Conservation (phyloP, 192 early-diverging fungal species). For the Rhizophagus sp. region DNA sequence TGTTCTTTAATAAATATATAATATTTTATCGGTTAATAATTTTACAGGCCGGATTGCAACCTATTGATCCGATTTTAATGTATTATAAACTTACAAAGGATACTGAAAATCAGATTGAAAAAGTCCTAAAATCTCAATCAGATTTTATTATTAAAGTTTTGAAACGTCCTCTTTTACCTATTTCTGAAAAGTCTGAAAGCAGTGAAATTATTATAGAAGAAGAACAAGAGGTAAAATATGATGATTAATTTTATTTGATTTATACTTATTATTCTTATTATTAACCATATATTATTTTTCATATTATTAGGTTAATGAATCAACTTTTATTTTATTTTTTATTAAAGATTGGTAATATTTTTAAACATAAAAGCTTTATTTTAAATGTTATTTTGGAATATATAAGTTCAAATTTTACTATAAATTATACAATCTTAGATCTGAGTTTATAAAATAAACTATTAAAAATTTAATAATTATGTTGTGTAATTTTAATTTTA, state of each 20-base stretch:
- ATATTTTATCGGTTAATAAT: neutral
- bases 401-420: too few species aligned
- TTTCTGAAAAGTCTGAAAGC: conserved; percentile 35
- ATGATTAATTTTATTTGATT: neutral
- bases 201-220: conserved; percentile 76
- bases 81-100: conserved; percentile 80
- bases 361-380: too few species aligned
- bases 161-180: conserved; percentile 64
- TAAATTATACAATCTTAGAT: too few species aligned
- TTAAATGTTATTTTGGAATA: too few species aligned
- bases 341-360: conserved; percentile 42
- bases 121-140: conserved; percentile 68
- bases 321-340: conserved; percentile 75
- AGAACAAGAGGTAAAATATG: conserved; percentile 69
- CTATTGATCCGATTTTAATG: conserved; percentile 87
- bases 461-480: too few species aligned
- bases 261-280: neutral
- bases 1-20: neutral
- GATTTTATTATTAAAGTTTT: conserved; percentile 72
- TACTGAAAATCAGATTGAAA: conserved; percentile 63
- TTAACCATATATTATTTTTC: conserved; percentile 19
- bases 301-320: conserved; percentile 58
- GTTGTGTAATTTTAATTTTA: too few species aligned
- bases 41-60: conserved; percentile 68
- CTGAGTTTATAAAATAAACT: too few species aligned